A percentile compares a stretch with the other conserved stretches of the same genome.
phyloP scores from a whole-genome alignment of 768 basidiomycete genomes.

The Mycena sanguinolenta region DNA sequence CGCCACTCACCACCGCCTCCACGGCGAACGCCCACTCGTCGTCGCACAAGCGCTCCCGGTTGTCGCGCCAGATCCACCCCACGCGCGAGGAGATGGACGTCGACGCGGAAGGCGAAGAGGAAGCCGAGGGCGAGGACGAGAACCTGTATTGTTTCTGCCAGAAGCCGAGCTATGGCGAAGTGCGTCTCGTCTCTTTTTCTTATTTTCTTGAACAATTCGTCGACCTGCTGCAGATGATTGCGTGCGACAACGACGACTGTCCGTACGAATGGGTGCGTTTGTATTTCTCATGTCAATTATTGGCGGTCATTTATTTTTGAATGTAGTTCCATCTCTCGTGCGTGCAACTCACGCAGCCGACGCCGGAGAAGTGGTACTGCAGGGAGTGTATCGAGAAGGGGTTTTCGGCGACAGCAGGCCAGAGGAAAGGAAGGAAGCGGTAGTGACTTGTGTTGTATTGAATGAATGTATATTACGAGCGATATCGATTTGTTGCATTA shows the following conservation, averaged over 20 bases:
- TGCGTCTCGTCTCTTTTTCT: constrained; percentile 35
- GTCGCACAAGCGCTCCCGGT: constrained; percentile 56
- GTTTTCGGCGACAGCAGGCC: constrained; percentile 39
- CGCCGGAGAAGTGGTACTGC: constrained; percentile 69
- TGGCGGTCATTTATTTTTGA: background rate
- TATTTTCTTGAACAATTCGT: background rate
- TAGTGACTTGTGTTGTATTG: too few species aligned
- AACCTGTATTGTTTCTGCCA: constrained; percentile 66
- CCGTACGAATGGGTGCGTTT: constrained; percentile 76
- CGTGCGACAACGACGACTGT: constrained; percentile 78
- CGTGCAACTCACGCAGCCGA: constrained; percentile 65
- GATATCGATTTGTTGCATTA: too few species aligned
- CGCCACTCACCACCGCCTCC: constrained; percentile 53
- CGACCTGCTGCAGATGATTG: constrained; percentile 67
- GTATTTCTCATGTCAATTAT: background rate
- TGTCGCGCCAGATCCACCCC: constrained; percentile 61
- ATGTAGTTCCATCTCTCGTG: constrained; percentile 73
- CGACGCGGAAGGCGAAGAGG: constrained; percentile 55
- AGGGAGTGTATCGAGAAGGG: constrained; percentile 54
- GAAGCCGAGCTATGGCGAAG: constrained; percentile 65
- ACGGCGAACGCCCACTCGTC: constrained; percentile 41
- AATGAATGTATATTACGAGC: too few species aligned
- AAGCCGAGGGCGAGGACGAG: constrained; percentile 61
- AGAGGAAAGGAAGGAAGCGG: constrained; percentile 48
- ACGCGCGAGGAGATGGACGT: constrained; percentile 48